Evolutionary conservation across 352 stramenopile species (phyloP).

Genomic region (Thalassiosira ordinaria): DNA sequence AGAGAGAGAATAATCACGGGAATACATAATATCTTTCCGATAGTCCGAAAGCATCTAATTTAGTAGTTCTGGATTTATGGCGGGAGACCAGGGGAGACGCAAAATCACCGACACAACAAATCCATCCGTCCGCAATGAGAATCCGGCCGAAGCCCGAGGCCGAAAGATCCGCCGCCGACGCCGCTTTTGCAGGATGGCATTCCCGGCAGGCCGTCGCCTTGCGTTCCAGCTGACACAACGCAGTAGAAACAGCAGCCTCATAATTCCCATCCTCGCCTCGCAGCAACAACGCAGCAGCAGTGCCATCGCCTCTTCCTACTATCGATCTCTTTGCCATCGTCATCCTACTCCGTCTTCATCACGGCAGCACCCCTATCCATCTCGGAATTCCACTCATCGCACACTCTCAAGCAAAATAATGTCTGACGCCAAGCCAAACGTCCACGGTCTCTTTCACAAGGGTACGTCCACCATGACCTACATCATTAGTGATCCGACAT

Average conservation of each 20-base stretch:
- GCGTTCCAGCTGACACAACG: background rate
- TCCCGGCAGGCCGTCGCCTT: background rate
- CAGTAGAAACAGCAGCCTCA: background rate
- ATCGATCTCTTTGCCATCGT: background rate
- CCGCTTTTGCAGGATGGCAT: background rate
- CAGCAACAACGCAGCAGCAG: background rate
- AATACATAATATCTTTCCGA: too few relatives aligned
- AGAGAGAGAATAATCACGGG: too few relatives aligned
- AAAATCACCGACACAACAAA: background rate
- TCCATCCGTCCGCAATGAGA: background rate
- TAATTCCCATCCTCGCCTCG: background rate
- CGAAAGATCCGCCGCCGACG: too few relatives aligned
- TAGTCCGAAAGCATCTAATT: too few relatives aligned
- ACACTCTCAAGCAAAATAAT: background rate
- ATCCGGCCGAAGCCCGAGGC: too few relatives aligned
- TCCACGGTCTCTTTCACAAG: constrained; percentile 50
- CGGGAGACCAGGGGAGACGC: background rate
- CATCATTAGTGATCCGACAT: constrained; percentile 54
- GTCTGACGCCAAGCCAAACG: background rate
- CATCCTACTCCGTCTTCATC: background rate
- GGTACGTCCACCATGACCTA: constrained; percentile 60
- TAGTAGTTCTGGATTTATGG: background rate
- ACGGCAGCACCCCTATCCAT: background rate
- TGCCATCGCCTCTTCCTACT: background rate
- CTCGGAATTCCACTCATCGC: background rate